Conservation (phyloP, 805 yeast species). For the Nakazawaea ernobii region DNA sequence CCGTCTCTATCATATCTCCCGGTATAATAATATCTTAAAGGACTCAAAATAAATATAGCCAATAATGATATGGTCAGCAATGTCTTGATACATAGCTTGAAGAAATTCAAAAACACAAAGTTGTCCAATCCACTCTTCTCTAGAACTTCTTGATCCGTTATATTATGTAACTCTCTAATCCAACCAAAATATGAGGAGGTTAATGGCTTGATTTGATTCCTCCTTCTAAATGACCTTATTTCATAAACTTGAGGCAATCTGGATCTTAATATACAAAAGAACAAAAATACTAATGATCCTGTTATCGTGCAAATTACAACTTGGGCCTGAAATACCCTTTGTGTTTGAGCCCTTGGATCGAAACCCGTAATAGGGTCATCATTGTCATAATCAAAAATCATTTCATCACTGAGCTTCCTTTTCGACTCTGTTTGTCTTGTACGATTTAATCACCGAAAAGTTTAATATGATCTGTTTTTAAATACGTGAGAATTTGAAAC, state of each 20-base stretch:
- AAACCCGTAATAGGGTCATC: slow-evolving; percentile 32
- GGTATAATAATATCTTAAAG: slow-evolving; percentile 76
- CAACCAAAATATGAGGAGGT: slow-evolving; percentile 63
- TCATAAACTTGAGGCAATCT: slow-evolving; percentile 56
- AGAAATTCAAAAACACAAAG: slow-evolving; percentile 83
- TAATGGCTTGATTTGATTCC: slow-evolving; percentile 16
- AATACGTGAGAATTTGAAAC: too few species aligned
- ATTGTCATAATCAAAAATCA: background rate
- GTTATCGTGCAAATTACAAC: slow-evolving; percentile 39
- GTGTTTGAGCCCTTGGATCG: slow-evolving; percentile 37
- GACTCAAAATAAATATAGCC: slow-evolving; percentile 74
- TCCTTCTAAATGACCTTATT: slow-evolving; percentile 43
- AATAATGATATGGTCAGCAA: slow-evolving; percentile 59
- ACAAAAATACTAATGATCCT: slow-evolving; percentile 39
- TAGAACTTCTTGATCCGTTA: slow-evolving; percentile 70
- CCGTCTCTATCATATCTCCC: slow-evolving; percentile 69
- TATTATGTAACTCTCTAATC: slow-evolving; percentile 60
- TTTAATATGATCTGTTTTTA: too few species aligned
- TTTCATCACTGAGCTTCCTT: background rate
- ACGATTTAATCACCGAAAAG: too few species aligned
- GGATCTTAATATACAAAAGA: slow-evolving; percentile 46
- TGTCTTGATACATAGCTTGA: slow-evolving; percentile 78
- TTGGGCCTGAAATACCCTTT: slow-evolving; percentile 54
- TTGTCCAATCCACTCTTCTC: slow-evolving; percentile 95
- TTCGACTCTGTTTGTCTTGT: too few species aligned